Conservation (phyloP, 768 basidiomycete species). For the Suillus spraguei region DNA sequence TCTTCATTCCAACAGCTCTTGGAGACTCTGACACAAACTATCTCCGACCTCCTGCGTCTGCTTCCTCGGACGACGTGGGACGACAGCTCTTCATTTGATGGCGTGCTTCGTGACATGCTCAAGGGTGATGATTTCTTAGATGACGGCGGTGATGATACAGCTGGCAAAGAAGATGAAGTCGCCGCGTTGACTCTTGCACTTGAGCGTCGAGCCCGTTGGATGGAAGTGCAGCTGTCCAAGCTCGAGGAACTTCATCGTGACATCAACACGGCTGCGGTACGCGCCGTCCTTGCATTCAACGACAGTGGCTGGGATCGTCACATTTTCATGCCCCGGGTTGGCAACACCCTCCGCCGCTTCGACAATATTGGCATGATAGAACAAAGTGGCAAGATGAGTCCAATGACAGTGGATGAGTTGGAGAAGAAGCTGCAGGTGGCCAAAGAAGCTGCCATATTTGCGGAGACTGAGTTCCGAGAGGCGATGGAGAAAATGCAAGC, state of each 20-base stretch:
- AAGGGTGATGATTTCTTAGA: slow-evolving; percentile 88
- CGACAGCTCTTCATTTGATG: slow-evolving; percentile 87
- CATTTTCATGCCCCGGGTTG: slow-evolving; percentile 68
- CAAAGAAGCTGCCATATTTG: slow-evolving; percentile 70
- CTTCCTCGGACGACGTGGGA: slow-evolving; percentile 91
- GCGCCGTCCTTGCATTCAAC: slow-evolving; percentile 80
- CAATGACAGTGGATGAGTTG: slow-evolving; percentile 72
- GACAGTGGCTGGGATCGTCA: slow-evolving; percentile 83
- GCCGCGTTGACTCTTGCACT: slow-evolving; percentile 81
- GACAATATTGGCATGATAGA: slow-evolving; percentile 63
- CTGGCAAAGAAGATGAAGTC: slow-evolving; percentile 80
- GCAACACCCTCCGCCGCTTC: slow-evolving; percentile 68
- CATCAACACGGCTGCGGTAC: slow-evolving; percentile 86
- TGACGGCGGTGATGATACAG: slow-evolving; percentile 64
- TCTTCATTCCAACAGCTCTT: slow-evolving; percentile 88
- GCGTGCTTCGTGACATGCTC: slow-evolving; percentile 84
- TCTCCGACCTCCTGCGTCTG: slow-evolving; percentile 82
- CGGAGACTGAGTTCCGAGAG: slow-evolving; percentile 74
- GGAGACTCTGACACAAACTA: slow-evolving; percentile 88
- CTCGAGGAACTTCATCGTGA: slow-evolving; percentile 88
- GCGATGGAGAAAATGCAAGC: slow-evolving; percentile 69
- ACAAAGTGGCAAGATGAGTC: slow-evolving; percentile 41
- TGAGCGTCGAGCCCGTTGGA: slow-evolving; percentile 90
- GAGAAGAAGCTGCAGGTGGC: slow-evolving; percentile 73
- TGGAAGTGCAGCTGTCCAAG: slow-evolving; percentile 89